Conservation (phyloP, 768 basidiomycete species). For the Agrocybe chaxingu region DNA sequence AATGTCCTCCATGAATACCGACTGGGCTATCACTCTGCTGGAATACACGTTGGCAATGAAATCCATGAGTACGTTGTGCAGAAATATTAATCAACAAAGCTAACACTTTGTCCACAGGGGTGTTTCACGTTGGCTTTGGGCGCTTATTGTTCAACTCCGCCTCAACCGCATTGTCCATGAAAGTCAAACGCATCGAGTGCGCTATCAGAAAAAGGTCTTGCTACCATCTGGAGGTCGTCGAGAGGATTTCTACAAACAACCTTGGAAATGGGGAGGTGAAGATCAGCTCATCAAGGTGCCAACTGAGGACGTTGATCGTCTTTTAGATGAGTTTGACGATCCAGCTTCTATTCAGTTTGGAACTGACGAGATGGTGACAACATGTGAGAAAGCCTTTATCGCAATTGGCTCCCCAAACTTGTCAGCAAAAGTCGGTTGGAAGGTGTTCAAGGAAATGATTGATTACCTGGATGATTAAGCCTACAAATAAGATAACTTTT, state of each 20-base stretch:
- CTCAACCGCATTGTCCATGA: conserved; percentile 15
- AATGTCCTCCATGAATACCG: conserved; percentile 20
- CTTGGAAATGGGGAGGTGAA: conserved; percentile 13
- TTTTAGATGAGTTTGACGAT: conserved; percentile 13
- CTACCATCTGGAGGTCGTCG: conserved; percentile 19
- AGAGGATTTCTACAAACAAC: conserved; percentile 19
- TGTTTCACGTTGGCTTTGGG: conserved; percentile 22
- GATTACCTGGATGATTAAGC: too few species aligned
- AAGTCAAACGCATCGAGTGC: conserved; percentile 15
- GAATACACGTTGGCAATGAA: conserved; percentile 15
- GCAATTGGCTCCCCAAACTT: conserved; percentile 14
- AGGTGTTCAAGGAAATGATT: neutral
- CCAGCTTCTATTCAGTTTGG: conserved; percentile 20
- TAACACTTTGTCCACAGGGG: conserved; percentile 10
- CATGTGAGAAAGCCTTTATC: conserved; percentile 12
- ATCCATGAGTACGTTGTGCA: conserved; percentile 17
- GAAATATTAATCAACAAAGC: neutral
- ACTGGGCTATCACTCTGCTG: conserved; percentile 14
- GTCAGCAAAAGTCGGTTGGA: conserved; percentile 12
- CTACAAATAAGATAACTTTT: too few species aligned
- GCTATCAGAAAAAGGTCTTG: conserved; percentile 16
- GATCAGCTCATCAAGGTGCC: conserved; percentile 18
- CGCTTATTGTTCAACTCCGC: conserved; percentile 14
- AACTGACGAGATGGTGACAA: conserved; percentile 8
- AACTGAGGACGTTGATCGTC: conserved; percentile 12